A percentile compares a stretch with the other conserved stretches of the same genome.
Conservation (phyloP, 345 rosid genomes). For the Turnera subulata region DNA sequence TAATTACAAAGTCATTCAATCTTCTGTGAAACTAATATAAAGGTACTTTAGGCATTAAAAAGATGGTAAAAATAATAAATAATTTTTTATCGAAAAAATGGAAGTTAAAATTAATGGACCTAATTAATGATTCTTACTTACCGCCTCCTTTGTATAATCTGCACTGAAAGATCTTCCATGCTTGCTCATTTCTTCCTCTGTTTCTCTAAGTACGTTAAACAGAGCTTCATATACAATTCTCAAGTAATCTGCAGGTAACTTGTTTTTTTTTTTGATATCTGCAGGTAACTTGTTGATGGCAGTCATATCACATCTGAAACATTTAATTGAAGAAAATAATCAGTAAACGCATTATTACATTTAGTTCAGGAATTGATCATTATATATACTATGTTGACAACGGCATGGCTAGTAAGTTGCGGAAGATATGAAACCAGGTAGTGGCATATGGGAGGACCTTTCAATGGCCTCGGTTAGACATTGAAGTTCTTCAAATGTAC, state of each 20-base stretch:
- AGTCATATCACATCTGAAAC: neutral
- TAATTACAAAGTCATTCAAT: too few relatives aligned
- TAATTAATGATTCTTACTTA: neutral
- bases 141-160: constrained; percentile 1
- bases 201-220: neutral
- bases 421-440: neutral
- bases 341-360: too few relatives aligned
- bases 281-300: constrained; percentile 1
- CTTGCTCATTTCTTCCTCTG: neutral
- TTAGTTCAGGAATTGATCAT: too few relatives aligned
- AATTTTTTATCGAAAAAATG: neutral
- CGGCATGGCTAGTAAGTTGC: neutral
- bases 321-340: neutral
- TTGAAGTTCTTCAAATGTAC: neutral
- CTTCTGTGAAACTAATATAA: neutral
- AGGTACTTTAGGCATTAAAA: too few relatives aligned
- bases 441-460: too few relatives aligned
- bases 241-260: constrained; percentile 1
- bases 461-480: neutral
- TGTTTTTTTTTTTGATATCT: too few relatives aligned
- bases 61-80: neutral
- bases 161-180: neutral
- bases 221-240: neutral
- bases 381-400: neutral
- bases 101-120: neutral